phyloP scores from a whole-genome alignment of 345 rosid genomes.

The Psidium guajava region DNA sequence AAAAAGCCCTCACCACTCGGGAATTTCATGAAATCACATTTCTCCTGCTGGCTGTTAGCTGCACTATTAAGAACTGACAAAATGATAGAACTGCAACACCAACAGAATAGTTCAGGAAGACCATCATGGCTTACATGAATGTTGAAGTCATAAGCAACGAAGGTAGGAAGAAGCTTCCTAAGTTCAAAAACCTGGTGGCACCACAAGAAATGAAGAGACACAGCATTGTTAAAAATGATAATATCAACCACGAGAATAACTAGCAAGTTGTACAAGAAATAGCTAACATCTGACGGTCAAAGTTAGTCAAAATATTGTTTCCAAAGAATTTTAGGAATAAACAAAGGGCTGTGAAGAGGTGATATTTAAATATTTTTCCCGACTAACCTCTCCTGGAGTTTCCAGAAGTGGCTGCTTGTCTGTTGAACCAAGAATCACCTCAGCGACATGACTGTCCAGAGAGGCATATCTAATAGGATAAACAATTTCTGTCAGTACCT shows the following conservation, averaged over 20 bases:
- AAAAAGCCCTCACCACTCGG: not conserved
- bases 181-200: constrained; percentile 68
- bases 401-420: constrained; percentile 82
- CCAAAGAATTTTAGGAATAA: not conserved
- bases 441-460: constrained; percentile 37
- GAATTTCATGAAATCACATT: not conserved
- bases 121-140: constrained; percentile 55
- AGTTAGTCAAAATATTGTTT: not conserved
- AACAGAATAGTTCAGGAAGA: not conserved
- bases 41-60: not conserved
- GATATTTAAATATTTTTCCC: not conserved
- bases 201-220: not conserved
- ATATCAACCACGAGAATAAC: not conserved
- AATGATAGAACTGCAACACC: not conserved
- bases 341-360: not conserved
- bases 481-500: not conserved
- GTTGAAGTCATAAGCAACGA: constrained; percentile 70
- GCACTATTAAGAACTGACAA: not conserved
- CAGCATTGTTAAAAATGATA: not conserved
- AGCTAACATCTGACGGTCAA: not conserved
- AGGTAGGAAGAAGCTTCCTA: constrained; percentile 73
- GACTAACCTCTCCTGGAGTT: constrained; percentile 77
- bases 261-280: not conserved
- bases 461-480: constrained; percentile 39
- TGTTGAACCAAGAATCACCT: constrained; percentile 64